phyloP scores from a whole-genome alignment of 2,329 filamentous ascomycete genomes.

The Reticulascus tulasneorum region DNA sequence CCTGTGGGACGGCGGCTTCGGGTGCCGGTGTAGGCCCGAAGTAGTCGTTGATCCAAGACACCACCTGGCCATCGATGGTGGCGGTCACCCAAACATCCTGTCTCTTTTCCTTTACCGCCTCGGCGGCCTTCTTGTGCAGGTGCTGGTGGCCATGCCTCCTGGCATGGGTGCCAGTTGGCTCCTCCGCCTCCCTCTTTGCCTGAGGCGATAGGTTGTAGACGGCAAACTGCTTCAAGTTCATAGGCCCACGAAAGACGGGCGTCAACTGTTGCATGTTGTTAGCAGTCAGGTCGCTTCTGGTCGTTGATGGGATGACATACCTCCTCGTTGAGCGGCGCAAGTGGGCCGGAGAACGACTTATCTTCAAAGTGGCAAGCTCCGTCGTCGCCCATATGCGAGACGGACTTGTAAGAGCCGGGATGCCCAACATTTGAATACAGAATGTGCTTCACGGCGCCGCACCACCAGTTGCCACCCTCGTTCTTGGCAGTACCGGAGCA shows the following conservation, averaged over 20 bases:
- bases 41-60: slow-evolving; percentile 57
- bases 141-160: slow-evolving; percentile 43
- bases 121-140: slow-evolving; percentile 40
- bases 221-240: slow-evolving; percentile 63
- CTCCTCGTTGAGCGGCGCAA: slow-evolving; percentile 67
- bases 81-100: slow-evolving; percentile 47
- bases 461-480: slow-evolving; percentile 61
- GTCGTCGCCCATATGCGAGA: slow-evolving; percentile 54
- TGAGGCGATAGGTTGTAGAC: slow-evolving; percentile 55
- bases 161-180: slow-evolving; percentile 22
- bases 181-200: slow-evolving; percentile 22
- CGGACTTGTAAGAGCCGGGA: slow-evolving; percentile 59
- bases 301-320: slow-evolving; percentile 38
- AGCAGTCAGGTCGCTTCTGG: slow-evolving; percentile 8
- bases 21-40: slow-evolving; percentile 33
- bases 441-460: slow-evolving; percentile 60
- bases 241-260: slow-evolving; percentile 67
- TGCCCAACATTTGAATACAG: slow-evolving; percentile 57
- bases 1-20: slow-evolving; percentile 2
- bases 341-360: slow-evolving; percentile 52
- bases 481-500: slow-evolving; percentile 29
- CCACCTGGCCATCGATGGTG: slow-evolving; percentile 53
- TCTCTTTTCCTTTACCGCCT: slow-evolving; percentile 42
- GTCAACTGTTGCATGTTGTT: slow-evolving; percentile 50
- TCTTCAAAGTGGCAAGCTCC: slow-evolving; percentile 52